Conservation (phyloP, 2,329 filamentous ascomycete genomes). For the Fusarium sp. region DNA sequence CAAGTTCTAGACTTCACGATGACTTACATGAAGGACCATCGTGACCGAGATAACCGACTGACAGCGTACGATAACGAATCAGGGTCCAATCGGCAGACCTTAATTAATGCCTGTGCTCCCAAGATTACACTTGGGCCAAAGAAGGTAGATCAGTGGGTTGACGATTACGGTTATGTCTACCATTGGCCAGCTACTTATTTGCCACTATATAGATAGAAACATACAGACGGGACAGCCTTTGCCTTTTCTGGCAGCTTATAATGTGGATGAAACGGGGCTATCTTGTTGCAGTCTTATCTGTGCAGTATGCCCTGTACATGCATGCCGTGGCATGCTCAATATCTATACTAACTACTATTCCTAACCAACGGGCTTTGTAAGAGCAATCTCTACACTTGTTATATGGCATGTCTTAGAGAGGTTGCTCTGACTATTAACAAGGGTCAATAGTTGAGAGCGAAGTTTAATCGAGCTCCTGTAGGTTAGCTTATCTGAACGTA, state of each 20-base stretch:
- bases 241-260: not conserved
- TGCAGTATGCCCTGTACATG: too few relatives aligned
- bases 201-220: slow-evolving; percentile 2
- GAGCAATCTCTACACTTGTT: not conserved
- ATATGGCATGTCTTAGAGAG: not conserved
- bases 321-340: not conserved
- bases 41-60: not conserved
- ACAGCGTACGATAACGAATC: not conserved
- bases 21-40: not conserved
- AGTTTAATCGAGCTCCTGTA: not conserved
- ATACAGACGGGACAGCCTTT: not conserved
- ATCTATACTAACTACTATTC: not conserved
- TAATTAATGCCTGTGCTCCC: not conserved
- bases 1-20: not conserved
- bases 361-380: not conserved
- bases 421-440: too few relatives aligned
- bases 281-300: not conserved
- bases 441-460: not conserved
- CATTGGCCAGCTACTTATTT: not conserved
- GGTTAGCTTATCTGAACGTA: not conserved
- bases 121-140: not conserved
- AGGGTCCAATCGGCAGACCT: not conserved
- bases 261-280: too few relatives aligned
- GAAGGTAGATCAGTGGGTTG: not conserved
- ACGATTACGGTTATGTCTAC: too few relatives aligned